Conservation (phyloP, 2,329 filamentous ascomycete species). For the Phyllosticta ampelicida region DNA sequence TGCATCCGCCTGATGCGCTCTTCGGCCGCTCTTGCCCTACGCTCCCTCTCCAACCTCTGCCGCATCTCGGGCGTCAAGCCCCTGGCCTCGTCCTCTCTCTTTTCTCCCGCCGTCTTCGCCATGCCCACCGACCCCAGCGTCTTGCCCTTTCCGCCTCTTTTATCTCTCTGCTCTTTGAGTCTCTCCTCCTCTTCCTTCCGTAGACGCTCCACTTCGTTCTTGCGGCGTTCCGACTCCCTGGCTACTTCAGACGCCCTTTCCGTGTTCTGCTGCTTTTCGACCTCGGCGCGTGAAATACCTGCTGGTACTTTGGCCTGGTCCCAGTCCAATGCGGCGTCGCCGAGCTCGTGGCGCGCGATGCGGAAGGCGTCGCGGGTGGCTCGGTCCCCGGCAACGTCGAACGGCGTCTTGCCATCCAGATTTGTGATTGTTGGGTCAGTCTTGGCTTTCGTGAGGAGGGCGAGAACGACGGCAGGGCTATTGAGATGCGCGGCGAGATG, state of each 20-base stretch:
- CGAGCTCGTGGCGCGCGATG: slow-evolving; percentile 71
- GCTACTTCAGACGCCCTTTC: slow-evolving; percentile 60
- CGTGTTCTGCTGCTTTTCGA: slow-evolving; percentile 54
- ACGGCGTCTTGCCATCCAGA: slow-evolving; percentile 69
- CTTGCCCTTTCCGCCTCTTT: slow-evolving; percentile 37
- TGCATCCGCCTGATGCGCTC: slow-evolving; percentile 66
- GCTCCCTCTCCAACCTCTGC: slow-evolving; percentile 72
- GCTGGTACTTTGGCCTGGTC: slow-evolving; percentile 60
- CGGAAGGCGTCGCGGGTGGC: slow-evolving; percentile 84
- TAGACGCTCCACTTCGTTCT: slow-evolving; percentile 63
- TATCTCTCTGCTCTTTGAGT: slow-evolving; percentile 41
- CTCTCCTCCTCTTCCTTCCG: slow-evolving; percentile 43
- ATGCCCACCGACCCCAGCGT: slow-evolving; percentile 44
- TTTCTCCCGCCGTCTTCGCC: slow-evolving; percentile 68
- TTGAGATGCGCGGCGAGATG: slow-evolving; percentile 80
- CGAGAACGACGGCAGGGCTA: slow-evolving; percentile 62
- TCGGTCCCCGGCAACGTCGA: slow-evolving; percentile 78
- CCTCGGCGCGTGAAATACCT: slow-evolving; percentile 59
- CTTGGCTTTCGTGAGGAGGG: slow-evolving; percentile 62
- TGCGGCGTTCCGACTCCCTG: slow-evolving; percentile 53
- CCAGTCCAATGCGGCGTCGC: slow-evolving; percentile 73
- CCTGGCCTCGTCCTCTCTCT: slow-evolving; percentile 69
- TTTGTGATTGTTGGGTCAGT: slow-evolving; percentile 65
- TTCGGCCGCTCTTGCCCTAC: slow-evolving; percentile 83
- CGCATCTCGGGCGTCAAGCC: slow-evolving; percentile 83